Conservation (phyloP, 139 green algal species). For the Chlorella sp. region DNA sequence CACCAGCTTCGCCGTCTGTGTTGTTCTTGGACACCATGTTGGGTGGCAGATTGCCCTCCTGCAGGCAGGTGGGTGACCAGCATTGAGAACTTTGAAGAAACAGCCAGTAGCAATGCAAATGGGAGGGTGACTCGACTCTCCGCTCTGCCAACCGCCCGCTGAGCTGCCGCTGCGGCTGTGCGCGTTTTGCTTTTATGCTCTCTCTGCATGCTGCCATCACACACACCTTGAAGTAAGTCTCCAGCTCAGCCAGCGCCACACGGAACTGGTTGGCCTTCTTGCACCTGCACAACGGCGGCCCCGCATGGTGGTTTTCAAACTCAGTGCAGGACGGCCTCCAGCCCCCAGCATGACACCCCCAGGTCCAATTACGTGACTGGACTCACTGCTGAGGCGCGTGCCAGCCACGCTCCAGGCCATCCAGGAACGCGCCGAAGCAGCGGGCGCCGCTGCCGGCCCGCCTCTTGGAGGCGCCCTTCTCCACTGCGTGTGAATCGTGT, state of each 20-base stretch:
- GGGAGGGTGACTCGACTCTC: too few species aligned
- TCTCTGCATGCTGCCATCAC: too few species aligned
- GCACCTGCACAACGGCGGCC: too few species aligned
- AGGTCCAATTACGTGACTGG: not conserved
- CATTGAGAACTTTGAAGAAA: too few species aligned
- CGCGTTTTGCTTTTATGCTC: too few species aligned
- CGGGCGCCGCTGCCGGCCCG: not conserved
- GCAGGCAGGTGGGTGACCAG: not conserved
- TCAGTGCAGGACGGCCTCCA: too few species aligned
- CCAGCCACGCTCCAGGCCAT: conserved; percentile 24
- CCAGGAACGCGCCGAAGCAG: conserved; percentile 29
- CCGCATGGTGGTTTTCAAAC: too few species aligned
- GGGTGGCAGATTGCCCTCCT: conserved; percentile 62
- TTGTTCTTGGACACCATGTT: conserved; percentile 70
- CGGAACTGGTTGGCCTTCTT: conserved; percentile 8
- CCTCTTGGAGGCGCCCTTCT: not conserved
- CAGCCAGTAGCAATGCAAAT: too few species aligned
- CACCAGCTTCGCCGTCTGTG: conserved; percentile 42
- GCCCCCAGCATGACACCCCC: not conserved
- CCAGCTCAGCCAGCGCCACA: conserved; percentile 3
- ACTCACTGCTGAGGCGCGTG: not conserved
- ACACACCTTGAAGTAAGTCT: conserved; percentile 14
- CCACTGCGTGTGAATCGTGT: too few species aligned
- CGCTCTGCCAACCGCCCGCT: too few species aligned
- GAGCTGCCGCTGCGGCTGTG: too few species aligned